phyloP scores from a whole-genome alignment of 2,329 filamentous ascomycete species.

The Pseudocercospora fijiensis region DNA sequence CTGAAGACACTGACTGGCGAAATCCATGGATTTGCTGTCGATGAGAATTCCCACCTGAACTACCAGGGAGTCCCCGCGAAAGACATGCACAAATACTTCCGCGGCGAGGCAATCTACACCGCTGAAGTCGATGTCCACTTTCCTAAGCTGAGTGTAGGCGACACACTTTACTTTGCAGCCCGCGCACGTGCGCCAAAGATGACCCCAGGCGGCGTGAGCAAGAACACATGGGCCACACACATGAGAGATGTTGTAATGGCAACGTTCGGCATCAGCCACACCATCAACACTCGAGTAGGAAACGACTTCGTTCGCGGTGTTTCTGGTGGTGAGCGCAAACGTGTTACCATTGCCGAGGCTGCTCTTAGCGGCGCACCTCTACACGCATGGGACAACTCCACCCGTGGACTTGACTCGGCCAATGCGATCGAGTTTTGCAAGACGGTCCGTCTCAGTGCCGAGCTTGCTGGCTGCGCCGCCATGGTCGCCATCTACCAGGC shows the following conservation, averaged over 20 bases:
- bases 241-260: constrained; percentile 72
- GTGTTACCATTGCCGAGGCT: constrained; percentile 79
- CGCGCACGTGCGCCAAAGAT: constrained; percentile 64
- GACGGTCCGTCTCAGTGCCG: constrained; percentile 66
- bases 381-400: constrained; percentile 78
- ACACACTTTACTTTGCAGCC: constrained; percentile 76
- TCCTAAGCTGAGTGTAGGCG: constrained; percentile 71
- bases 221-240: constrained; percentile 58
- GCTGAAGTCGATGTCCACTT: constrained; percentile 83
- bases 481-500: constrained; percentile 74
- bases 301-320: constrained; percentile 75
- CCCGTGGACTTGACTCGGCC: constrained; percentile 70
- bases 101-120: constrained; percentile 83
- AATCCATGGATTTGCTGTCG: constrained; percentile 74
- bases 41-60: constrained; percentile 71
- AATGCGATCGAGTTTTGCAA: constrained; percentile 75
- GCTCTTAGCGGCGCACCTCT: constrained; percentile 59
- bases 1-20: constrained; percentile 82
- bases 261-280: constrained; percentile 72
- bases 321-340: constrained; percentile 72
- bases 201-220: constrained; percentile 59
- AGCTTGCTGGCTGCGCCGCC: constrained; percentile 65
- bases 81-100: constrained; percentile 75
- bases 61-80: constrained; percentile 74
- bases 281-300: constrained; percentile 68